Conservation (phyloP, 495 filamentous ascomycete genomes). For the Talaromyces liani region DNA sequence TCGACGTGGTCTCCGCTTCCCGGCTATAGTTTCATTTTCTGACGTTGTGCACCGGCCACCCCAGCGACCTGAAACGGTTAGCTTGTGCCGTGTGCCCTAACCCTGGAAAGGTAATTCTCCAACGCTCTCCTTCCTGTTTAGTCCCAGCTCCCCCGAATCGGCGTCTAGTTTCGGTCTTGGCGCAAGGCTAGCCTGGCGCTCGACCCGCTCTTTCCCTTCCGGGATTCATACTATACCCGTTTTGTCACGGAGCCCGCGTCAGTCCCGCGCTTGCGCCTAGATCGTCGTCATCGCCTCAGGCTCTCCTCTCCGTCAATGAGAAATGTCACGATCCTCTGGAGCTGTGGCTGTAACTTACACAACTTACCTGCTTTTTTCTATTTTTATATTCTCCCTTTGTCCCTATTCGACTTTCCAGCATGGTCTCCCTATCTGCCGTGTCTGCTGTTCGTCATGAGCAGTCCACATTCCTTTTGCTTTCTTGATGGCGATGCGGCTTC, state of each 20-base stretch:
- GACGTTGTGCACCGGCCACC: neutral
- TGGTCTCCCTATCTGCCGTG: neutral
- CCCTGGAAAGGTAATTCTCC: constrained; percentile 1
- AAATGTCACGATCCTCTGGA: neutral
- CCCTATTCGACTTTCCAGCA: neutral
- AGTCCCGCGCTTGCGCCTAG: constrained; percentile 6
- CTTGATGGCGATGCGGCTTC: neutral
- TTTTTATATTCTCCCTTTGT: neutral
- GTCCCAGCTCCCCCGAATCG: neutral
- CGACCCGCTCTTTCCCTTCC: neutral
- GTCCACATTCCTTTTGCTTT: neutral
- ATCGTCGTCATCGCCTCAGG: neutral
- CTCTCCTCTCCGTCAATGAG: neutral
- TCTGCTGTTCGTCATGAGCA: neutral
- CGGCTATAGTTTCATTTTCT: neutral
- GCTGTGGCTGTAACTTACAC: neutral
- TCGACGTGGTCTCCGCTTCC: neutral
- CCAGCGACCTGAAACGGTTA: constrained; percentile 1
- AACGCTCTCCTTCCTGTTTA: neutral
- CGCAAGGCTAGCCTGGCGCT: neutral
- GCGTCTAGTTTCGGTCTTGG: neutral
- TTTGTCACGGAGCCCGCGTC: neutral
- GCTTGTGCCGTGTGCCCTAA: neutral
- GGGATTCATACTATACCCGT: neutral
- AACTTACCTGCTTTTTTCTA: neutral